Conservation (phyloP, 1,284 basidiomycete genomes). For the Tylopilus sp. region DNA sequence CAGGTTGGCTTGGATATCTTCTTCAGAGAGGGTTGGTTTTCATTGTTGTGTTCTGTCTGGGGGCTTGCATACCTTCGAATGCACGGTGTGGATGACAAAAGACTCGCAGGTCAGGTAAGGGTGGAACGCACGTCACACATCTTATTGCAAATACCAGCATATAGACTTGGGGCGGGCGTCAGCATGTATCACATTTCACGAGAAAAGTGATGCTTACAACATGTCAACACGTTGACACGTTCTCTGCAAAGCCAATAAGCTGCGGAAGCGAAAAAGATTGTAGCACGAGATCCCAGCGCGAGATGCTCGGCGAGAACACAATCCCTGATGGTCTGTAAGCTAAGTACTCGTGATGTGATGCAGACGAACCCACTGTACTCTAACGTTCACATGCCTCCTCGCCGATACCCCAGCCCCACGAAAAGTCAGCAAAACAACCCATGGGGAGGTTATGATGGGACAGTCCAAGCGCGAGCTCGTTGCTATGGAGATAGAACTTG, state of each 20-base stretch:
- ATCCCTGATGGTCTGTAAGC: too few relatives aligned
- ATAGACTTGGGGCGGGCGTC: conserved; percentile 60
- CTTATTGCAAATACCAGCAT: conserved; percentile 82
- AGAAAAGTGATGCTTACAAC: conserved; percentile 58
- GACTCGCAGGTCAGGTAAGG: neutral
- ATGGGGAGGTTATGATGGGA: too few relatives aligned
- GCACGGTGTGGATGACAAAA: neutral
- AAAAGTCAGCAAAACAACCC: too few relatives aligned
- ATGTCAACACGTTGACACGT: conserved; percentile 74
- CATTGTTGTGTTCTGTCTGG: conserved; percentile 69
- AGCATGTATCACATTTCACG: neutral
- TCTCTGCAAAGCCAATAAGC: conserved; percentile 79
- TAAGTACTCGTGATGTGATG: too few relatives aligned
- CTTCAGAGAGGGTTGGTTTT: conserved; percentile 61
- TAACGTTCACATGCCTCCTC: too few relatives aligned
- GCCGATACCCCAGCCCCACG: too few relatives aligned
- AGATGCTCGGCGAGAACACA: too few relatives aligned
- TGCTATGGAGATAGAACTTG: too few relatives aligned
- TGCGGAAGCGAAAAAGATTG: conserved; percentile 35
- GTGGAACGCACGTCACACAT: conserved; percentile 85
- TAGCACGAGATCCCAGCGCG: too few relatives aligned
- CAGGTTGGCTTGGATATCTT: conserved; percentile 44
- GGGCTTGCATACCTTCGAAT: conserved; percentile 75
- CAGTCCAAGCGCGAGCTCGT: too few relatives aligned
- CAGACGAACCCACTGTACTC: too few relatives aligned